Evolutionary conservation across 2,329 filamentous ascomycete species (phyloP), one percentile per base, ranked within the genome.

Genomic region (Pseudocercospora fijiensis): DNA sequence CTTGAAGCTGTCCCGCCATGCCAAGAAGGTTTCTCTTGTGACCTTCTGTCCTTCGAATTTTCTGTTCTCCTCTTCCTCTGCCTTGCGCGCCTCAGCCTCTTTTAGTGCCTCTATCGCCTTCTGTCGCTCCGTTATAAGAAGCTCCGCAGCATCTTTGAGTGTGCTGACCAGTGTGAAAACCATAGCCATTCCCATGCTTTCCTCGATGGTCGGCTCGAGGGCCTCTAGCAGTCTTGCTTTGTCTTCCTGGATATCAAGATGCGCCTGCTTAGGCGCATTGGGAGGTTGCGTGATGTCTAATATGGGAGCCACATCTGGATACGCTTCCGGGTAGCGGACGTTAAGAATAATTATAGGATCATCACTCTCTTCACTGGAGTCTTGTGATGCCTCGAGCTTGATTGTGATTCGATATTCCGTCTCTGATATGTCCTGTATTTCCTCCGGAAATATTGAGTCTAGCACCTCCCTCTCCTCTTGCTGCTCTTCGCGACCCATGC

Each of bases 131-230:
- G 84, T 79, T 69, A 98, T 87, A 63, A 99, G 84, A 70, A 88
- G 84, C 80, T 99, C 95, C n/a, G 93, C 94, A 58, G 86, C 84
- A 64, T 99, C 95, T 76, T 97, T 98, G 65, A 99, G 80, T 0
- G 90, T 87, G 13, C 90, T 91, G 60, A 96, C 90, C 24, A 99
- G 81, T 0, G 94, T 92, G 78, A 98, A 99, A 1, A 99, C 82
- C 95, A 99, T 99, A 61, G 92, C 91, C 89, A 98, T 98, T 67
- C 95, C 95, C 64, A 98, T 80, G 71, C 93, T 98, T 77, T 99
- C 95, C 76, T 95, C 88, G 37, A 97, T 90, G 0, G 89, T 90
- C 16, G 89, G 87, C 43, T 86, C 78, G 11, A 98, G 82, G 1
- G 85, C 84, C 57, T 87, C 82, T 16, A 98, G 85, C 13, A 99